phyloP scores from a whole-genome alignment of 75 land plant genomes.

The Selaginella tamariscina region DNA sequence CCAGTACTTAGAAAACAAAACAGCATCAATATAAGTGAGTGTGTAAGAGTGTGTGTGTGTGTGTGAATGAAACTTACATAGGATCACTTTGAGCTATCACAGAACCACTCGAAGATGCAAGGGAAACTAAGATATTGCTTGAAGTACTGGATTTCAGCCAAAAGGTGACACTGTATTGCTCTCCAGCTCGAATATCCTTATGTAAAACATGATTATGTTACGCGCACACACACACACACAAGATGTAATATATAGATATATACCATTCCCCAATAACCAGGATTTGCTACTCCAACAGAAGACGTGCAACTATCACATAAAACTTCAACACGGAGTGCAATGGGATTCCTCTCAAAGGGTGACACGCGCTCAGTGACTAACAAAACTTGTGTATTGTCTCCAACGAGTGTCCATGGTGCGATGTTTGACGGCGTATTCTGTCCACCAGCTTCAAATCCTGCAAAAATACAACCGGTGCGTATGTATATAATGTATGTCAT shows the following conservation, averaged over 20 bases:
- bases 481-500: too few species aligned
- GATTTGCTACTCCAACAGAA: conserved; percentile 4
- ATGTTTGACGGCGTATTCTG: conserved; percentile 6
- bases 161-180: neutral
- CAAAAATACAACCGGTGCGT: too few species aligned
- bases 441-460: conserved; percentile 8
- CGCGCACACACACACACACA: too few species aligned
- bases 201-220: too few species aligned
- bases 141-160: neutral
- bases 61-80: neutral
- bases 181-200: conserved; percentile 4
- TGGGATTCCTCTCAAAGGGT: conserved; percentile 6
- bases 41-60: too few species aligned
- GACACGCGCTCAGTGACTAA: conserved; percentile 4
- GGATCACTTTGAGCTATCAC: neutral
- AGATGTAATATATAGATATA: too few species aligned
- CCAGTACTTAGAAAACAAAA: neutral
- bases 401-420: conserved; percentile 1
- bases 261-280: conserved; percentile 14
- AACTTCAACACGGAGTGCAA: conserved; percentile 3
- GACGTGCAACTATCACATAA: neutral
- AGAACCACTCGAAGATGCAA: conserved; percentile 6
- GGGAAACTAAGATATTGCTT: neutral
- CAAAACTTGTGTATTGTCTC: neutral
- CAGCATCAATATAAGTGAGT: too few species aligned